Conservation (phyloP, 495 filamentous ascomycete species). For the Neurospora sp. region DNA sequence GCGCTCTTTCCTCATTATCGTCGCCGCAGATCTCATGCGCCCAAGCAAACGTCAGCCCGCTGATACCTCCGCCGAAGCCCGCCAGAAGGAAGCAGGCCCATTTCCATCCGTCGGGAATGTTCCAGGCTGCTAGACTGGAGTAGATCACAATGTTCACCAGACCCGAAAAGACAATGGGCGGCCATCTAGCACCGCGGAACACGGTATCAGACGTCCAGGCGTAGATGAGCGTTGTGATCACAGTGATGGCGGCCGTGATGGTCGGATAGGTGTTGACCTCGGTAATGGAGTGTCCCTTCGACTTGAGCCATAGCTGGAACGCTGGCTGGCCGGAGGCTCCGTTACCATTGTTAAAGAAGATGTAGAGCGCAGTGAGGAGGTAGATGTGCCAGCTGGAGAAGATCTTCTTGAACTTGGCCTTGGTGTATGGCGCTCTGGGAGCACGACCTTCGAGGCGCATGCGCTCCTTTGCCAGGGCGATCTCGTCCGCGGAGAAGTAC, state of each 20-base stretch:
- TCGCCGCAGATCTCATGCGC: slow-evolving; percentile 43
- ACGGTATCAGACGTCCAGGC: slow-evolving; percentile 40
- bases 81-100: slow-evolving; percentile 41
- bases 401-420: slow-evolving; percentile 29
- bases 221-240: slow-evolving; percentile 32
- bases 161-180: slow-evolving; percentile 34
- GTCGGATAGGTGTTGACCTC: slow-evolving; percentile 37
- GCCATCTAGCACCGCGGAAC: slow-evolving; percentile 45
- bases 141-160: slow-evolving; percentile 30
- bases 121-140: slow-evolving; percentile 31
- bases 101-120: slow-evolving; percentile 33
- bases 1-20: slow-evolving; percentile 45
- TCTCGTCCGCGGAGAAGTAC: slow-evolving; percentile 32
- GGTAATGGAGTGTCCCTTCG: slow-evolving; percentile 26
- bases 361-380: slow-evolving; percentile 24
- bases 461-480: slow-evolving; percentile 29
- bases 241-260: slow-evolving; percentile 32
- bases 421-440: slow-evolving; percentile 25
- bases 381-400: slow-evolving; percentile 37
- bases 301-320: slow-evolving; percentile 27
- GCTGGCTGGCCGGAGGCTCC: slow-evolving; percentile 22
- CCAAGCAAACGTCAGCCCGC: slow-evolving; percentile 35
- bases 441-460: slow-evolving; percentile 37
- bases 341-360: slow-evolving; percentile 29
- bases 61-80: slow-evolving; percentile 26